Conservation (phyloP, 345 rosid species). For the Dimocarpus longan region DNA sequence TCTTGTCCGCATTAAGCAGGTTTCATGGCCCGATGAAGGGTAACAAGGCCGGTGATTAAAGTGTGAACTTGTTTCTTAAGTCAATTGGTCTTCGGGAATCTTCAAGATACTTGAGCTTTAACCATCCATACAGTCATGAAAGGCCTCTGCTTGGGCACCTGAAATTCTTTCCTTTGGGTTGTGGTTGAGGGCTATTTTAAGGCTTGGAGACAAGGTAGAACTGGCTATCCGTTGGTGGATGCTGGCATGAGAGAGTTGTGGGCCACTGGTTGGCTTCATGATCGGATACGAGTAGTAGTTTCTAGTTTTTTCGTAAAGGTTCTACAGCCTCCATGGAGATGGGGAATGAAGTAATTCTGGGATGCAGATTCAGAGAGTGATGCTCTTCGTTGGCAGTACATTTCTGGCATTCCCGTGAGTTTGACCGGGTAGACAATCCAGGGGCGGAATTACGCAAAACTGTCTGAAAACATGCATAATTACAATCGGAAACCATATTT, state of each 20-base stretch:
- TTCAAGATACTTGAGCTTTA: conserved; percentile 89
- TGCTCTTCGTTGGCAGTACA: conserved; percentile 98
- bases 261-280: conserved; percentile 98
- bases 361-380: conserved; percentile 98
- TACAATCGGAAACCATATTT: too few species aligned
- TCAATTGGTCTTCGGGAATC: conserved; percentile 93
- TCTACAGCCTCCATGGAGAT: conserved; percentile 94
- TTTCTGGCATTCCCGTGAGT: conserved; percentile 82
- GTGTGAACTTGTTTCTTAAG: conserved; percentile 89
- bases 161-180: conserved; percentile 88
- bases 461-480: too few species aligned
- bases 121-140: conserved; percentile 94
- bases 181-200: conserved; percentile 83
- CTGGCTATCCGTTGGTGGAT: conserved; percentile 95
- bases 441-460: conserved; percentile 36
- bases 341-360: conserved; percentile 99
- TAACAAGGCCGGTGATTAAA: conserved; percentile 60
- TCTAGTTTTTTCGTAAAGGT: conserved; percentile 98
- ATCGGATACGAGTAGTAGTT: conserved; percentile 93
- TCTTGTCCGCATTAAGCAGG: conserved; percentile 90
- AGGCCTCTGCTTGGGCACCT: conserved; percentile 92
- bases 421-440: conserved; percentile 91
- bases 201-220: conserved; percentile 99
- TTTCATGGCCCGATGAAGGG: conserved; percentile 87
- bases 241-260: conserved; percentile 99